Evolutionary conservation across 768 basidiomycete genomes (phyloP).

Genomic region (Tephrocybe sp.): DNA sequence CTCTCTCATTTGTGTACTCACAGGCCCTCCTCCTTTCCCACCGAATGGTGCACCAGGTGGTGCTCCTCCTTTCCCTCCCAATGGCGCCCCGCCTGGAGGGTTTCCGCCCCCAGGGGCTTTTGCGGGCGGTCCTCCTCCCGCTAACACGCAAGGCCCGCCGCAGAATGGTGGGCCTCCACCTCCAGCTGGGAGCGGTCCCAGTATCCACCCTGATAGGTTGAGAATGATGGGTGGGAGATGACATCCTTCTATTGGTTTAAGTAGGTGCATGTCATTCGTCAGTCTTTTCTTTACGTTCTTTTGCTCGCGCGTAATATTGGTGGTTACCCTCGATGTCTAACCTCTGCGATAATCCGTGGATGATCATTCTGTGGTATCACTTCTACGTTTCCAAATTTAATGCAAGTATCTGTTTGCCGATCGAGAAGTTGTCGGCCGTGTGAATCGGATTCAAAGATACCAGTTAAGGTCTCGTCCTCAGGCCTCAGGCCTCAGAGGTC

Average conservation of each 20-base stretch:
- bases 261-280: slow-evolving; percentile 4
- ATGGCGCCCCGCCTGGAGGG: slow-evolving; percentile 40
- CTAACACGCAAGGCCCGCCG: slow-evolving; percentile 32
- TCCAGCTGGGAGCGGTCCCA: slow-evolving; percentile 45
- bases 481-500: too few relatives aligned
- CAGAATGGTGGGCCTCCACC: slow-evolving; percentile 25
- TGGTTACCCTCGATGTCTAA: background rate
- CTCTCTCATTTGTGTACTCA: background rate
- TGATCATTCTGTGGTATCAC: background rate
- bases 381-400: too few relatives aligned
- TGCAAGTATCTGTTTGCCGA: too few relatives aligned
- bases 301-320: background rate
- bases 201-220: slow-evolving; percentile 83
- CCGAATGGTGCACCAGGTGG: slow-evolving; percentile 19
- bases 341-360: background rate
- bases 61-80: slow-evolving; percentile 53
- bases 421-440: too few relatives aligned
- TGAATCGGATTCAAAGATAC: too few relatives aligned
- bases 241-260: slow-evolving; percentile 3
- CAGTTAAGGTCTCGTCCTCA: too few relatives aligned
- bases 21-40: slow-evolving; percentile 9
- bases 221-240: slow-evolving; percentile 66
- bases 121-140: slow-evolving; percentile 31
- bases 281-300: background rate
- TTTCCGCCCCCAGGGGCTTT: slow-evolving; percentile 37